Evolutionary conservation across 2,329 filamentous ascomycete genomes (phyloP).

Genomic region (Fusarium oxysporum): DNA sequence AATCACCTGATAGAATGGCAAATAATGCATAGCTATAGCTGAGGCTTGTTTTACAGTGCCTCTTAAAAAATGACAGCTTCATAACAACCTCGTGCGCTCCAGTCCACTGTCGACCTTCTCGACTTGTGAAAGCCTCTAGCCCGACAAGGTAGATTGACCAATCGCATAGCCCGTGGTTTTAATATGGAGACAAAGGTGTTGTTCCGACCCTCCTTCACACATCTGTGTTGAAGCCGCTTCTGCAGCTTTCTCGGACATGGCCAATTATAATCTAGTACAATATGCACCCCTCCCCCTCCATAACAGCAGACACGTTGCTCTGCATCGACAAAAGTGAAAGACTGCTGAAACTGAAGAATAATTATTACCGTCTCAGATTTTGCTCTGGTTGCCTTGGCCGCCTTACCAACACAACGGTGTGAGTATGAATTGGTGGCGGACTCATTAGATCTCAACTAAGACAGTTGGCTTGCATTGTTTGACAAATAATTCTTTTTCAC

Average conservation of each 20-base stretch:
- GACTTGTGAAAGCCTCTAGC: too few species aligned
- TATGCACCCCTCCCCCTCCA: neutral
- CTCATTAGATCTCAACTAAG: neutral
- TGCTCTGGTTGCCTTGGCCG: rapidly evolving
- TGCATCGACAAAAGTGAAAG: rapidly evolving
- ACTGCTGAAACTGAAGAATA: rapidly evolving
- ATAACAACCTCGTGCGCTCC: rapidly evolving
- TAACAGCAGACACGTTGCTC: neutral
- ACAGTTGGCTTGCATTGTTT: neutral
- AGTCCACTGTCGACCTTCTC: rapidly evolving
- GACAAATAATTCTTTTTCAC: rapidly evolving
- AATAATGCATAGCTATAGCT: rapidly evolving
- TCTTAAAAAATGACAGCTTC: neutral
- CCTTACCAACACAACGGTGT: neutral
- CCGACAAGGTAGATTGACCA: neutral
- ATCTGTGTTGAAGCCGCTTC: neutral
- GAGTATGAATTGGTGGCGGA: neutral
- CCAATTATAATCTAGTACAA: rapidly evolving
- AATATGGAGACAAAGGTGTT: neutral
- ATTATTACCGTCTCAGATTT: neutral
- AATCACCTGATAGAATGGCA: rapidly evolving
- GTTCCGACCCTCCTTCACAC: neutral
- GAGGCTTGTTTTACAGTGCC: rapidly evolving
- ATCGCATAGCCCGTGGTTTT: rapidly evolving
- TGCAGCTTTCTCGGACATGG: rapidly evolving